These are phyloP conservation scores for Pseudozyma thailandica DNA, from an alignment of 1,284 basidiomycete genomes.

Conservation along the genomic window DNA sequence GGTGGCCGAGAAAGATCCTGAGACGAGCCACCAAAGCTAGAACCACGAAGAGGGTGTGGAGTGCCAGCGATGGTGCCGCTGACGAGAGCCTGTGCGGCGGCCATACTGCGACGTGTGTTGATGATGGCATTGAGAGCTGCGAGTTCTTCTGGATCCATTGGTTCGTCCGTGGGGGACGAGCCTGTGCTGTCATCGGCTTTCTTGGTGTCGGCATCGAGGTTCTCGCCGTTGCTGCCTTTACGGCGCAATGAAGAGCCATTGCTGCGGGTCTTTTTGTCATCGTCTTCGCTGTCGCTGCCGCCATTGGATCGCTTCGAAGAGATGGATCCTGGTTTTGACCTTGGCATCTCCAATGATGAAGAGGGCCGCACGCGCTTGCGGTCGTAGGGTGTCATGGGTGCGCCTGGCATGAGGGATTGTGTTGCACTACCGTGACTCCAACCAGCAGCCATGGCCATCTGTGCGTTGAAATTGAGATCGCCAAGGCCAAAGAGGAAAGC, in stretches of 20 bases:
- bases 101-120: constrained; percentile 66
- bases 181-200: constrained; percentile 6
- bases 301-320: constrained; percentile 15
- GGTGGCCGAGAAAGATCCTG: constrained; percentile 26
- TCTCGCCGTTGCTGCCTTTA: constrained; percentile 6
- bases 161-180: constrained; percentile 35
- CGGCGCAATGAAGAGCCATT: not conserved
- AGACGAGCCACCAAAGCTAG: constrained; percentile 36
- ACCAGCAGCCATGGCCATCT: constrained; percentile 61
- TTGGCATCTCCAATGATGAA: constrained; percentile 12
- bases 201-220: not conserved
- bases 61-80: constrained; percentile 45
- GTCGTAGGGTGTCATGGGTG: constrained; percentile 18
- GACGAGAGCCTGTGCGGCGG: constrained; percentile 62
- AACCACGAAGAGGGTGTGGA: constrained; percentile 18
- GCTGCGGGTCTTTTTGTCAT: not conserved
- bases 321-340: constrained; percentile 13
- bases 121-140: constrained; percentile 67
- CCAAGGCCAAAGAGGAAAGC: constrained; percentile 58
- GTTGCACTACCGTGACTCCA: constrained; percentile 60
- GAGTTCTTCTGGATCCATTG: constrained; percentile 64
- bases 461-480: constrained; percentile 62
- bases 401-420: constrained; percentile 30
- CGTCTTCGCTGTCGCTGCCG: constrained; percentile 17
- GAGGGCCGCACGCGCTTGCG: constrained; percentile 31